Base-by-base conservation (phyloP, 1,139 yeast genomes). In the Taiozyma sp. region DNA sequence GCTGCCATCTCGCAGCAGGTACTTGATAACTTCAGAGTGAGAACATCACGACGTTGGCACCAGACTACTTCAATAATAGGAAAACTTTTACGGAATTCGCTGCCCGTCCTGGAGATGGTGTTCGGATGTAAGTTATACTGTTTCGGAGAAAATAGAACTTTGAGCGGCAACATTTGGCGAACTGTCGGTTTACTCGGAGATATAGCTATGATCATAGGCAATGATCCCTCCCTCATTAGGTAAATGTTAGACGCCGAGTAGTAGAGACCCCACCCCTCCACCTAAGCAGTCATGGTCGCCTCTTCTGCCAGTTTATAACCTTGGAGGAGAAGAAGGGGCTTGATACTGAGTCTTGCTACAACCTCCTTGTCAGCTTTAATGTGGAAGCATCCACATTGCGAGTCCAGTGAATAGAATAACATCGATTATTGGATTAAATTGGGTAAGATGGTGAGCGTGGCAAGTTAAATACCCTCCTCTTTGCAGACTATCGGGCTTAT, bases 401-500 rank as follows among this genome's bases (percentile, higher is more conserved):
- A 64, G 43, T 68, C 75, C 1, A 51, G 62, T 23, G 51, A 56
- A 36, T 72, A 63, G 53, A 70, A 70, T 48, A 69, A 69, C n/a
- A 57, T 72, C 40, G 74, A 73, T 44, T 71, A 70, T 55, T 74
- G 79, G 79, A 64, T 65, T 2, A 57, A 72, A 40, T 58, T 72
- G 36, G 77, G 78, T 7, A 61, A 71, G 51, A 50, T 68, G 65
- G 73, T 42, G 79, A 74, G 53, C 60, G 63, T 43, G 79, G 76
- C 0, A 73, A 74, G 55, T 64, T 74, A 51, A 71, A 72, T 56
- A 72, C 74, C 5, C 49, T 74, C 23, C 75, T 74, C 58, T 61
- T 74, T 48, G 78, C 79, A 16, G 79, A 74, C 59, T 72, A 70
- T 16, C 58, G 73, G 34, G 76, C 75, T 1, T 69, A 67, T 4